These are phyloP conservation scores for Penicillium verhagenii DNA, from an alignment of 495 filamentous ascomycete species.

Conservation along the genomic window DNA sequence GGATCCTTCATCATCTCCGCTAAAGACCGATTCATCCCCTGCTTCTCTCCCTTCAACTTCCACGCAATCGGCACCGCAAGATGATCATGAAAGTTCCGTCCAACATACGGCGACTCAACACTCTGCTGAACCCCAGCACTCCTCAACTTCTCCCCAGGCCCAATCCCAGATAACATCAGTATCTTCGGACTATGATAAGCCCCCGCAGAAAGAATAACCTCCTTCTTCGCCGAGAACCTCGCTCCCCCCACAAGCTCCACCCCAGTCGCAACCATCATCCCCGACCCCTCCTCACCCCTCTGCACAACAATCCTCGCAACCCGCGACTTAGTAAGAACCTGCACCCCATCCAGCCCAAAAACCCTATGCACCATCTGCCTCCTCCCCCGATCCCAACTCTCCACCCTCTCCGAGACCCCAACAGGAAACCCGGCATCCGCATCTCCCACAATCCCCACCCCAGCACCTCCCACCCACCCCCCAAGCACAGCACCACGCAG, in stretches of 20 bases:
- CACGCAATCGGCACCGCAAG: constrained; percentile 28
- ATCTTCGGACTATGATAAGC: constrained; percentile 29
- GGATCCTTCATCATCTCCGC: constrained; percentile 24
- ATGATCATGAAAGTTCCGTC: constrained; percentile 38
- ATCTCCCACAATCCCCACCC: constrained; percentile 22
- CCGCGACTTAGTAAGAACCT: not conserved
- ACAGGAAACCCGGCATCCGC: constrained; percentile 26
- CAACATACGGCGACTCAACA: constrained; percentile 32
- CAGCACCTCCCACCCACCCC: constrained; percentile 30
- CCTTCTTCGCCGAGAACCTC: constrained; percentile 1
- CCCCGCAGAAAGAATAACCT: constrained; percentile 9
- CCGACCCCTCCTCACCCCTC: not conserved
- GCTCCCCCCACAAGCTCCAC: constrained; percentile 3
- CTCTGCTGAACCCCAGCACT: constrained; percentile 12
- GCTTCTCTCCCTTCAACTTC: constrained; percentile 30
- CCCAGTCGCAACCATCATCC: not conserved
- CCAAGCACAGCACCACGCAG: constrained; percentile 8
- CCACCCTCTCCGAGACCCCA: constrained; percentile 30
- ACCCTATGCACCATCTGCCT: constrained; percentile 31
- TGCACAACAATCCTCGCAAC: constrained; percentile 1
- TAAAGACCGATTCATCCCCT: constrained; percentile 29
- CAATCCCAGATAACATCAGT: constrained; percentile 40
- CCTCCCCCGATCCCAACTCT: constrained; percentile 33
- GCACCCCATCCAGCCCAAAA: constrained; percentile 25
- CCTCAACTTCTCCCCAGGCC: constrained; percentile 19